A percentile compares a stretch with the other conserved stretches of the same genome.
phyloP scores from a whole-genome alignment of 176 grass and related monocot genomes.

The Avena eriantha region DNA sequence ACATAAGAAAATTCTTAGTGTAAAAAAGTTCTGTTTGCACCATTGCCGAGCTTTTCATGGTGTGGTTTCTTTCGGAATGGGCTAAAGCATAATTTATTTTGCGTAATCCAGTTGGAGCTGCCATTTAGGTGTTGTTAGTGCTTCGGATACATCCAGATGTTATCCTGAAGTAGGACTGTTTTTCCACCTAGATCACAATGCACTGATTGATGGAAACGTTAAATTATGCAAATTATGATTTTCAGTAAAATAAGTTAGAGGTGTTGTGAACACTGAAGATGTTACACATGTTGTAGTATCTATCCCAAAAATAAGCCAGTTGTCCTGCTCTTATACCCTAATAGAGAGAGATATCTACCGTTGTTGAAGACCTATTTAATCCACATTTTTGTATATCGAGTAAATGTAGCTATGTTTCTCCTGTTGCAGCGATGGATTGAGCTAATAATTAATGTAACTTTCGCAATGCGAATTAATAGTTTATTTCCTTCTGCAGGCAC shows the following conservation, averaged over 20 bases:
- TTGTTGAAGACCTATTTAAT: background rate
- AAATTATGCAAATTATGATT: background rate
- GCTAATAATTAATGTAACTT: background rate
- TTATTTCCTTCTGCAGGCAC: conserved; percentile 58
- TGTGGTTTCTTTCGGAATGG: background rate
- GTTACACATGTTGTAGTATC: background rate
- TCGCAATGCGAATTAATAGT: background rate
- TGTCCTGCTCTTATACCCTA: background rate
- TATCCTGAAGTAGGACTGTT: conserved; percentile 6
- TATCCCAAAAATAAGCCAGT: background rate
- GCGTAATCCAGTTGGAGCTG: background rate
- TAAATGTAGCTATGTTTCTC: background rate
- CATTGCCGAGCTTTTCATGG: background rate
- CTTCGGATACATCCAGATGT: background rate
- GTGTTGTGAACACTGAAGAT: background rate
- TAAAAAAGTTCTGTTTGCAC: background rate
- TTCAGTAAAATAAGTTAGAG: background rate
- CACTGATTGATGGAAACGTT: background rate
- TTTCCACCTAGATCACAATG: background rate
- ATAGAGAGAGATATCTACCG: background rate
- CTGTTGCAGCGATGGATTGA: background rate
- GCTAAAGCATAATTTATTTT: background rate
- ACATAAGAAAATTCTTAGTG: background rate
- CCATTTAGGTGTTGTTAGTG: conserved; percentile 14
- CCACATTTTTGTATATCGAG: background rate